Conservation (phyloP, 2,329 filamentous ascomycete genomes). For the Botrytis paeoniae region DNA sequence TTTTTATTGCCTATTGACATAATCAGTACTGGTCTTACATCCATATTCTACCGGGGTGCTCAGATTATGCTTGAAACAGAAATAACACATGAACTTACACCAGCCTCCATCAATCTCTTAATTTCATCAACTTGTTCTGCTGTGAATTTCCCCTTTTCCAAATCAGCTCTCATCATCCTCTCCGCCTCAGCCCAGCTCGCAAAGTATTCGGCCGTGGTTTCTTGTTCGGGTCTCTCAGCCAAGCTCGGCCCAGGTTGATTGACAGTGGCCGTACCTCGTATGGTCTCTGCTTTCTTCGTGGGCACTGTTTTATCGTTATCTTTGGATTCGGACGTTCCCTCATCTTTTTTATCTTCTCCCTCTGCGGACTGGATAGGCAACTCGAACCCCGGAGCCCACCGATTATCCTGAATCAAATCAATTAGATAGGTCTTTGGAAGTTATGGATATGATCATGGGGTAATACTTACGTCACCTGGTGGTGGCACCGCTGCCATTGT, state of each 20-base stretch:
- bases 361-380: neutral
- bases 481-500: neutral
- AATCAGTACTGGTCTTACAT: neutral
- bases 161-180: neutral
- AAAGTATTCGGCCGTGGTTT: neutral
- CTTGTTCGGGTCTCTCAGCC: neutral
- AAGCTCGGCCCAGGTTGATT: neutral
- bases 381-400: neutral
- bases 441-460: no score
- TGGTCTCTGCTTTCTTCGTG: neutral
- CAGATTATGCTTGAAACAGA: neutral
- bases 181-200: neutral
- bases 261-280: constrained; percentile 8
- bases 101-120: neutral
- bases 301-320: no score
- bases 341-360: no score
- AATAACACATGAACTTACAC: neutral
- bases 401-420: neutral
- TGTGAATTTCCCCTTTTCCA: neutral
- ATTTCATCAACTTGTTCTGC: neutral
- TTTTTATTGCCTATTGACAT: neutral
- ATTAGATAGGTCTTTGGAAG: neutral
- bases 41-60: accelerated
- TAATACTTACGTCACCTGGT: neutral
- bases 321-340: neutral